Conservation (phyloP, 345 rosid genomes). For the Dipteronia sinensis region DNA sequence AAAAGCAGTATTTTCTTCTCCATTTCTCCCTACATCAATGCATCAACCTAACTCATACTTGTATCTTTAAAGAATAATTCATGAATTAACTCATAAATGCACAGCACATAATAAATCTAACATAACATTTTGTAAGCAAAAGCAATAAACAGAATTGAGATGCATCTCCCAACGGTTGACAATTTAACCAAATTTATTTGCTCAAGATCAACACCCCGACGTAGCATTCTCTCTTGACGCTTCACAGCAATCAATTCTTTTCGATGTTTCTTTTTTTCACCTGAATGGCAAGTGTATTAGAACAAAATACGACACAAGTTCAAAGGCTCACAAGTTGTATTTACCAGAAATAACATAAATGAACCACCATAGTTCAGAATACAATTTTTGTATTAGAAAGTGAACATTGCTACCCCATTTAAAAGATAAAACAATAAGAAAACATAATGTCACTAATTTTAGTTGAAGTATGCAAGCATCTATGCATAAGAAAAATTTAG, state of each 20-base stretch:
- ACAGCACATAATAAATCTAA: not conserved
- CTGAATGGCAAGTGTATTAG: slow-evolving; percentile 31
- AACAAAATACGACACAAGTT: slow-evolving; percentile 6
- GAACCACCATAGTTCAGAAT: not conserved
- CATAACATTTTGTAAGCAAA: not conserved
- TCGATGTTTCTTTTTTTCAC: slow-evolving; percentile 79
- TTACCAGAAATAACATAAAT: not conserved
- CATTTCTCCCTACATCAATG: not conserved
- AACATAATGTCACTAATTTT: not conserved
- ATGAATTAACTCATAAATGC: not conserved
- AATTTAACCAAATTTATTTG: slow-evolving; percentile 59
- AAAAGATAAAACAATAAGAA: not conserved
- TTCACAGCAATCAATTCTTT: slow-evolving; percentile 81
- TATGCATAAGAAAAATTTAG: not conserved
- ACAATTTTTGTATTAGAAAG: not conserved
- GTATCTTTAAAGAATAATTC: too few relatives aligned
- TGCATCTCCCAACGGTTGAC: not conserved
- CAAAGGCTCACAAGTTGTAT: not conserved
- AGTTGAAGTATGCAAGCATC: not conserved
- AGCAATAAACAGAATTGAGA: not conserved
- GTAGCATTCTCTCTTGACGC: slow-evolving; percentile 78
- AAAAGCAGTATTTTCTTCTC: not conserved
- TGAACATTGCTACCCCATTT: not conserved
- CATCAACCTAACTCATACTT: not conserved
- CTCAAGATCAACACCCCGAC: slow-evolving; percentile 76